Conservation (phyloP, 2,329 filamentous ascomycete species). For the Daldinia sp. region DNA sequence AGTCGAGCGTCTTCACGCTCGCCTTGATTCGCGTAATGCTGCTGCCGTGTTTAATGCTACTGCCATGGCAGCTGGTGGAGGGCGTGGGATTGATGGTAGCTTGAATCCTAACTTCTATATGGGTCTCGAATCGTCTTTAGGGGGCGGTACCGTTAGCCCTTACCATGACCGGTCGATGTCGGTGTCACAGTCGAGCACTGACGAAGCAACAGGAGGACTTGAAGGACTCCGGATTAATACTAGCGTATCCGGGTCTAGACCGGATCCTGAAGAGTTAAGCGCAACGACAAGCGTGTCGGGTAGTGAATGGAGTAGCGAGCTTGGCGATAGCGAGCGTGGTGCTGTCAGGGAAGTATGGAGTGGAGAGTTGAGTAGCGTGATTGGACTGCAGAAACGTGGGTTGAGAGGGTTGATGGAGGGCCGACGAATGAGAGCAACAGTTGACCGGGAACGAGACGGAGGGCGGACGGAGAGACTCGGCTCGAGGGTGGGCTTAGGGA, state of each 20-base stretch:
- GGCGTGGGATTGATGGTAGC: slow-evolving; percentile 77
- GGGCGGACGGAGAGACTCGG: slow-evolving; percentile 43
- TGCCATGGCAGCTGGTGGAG: slow-evolving; percentile 95
- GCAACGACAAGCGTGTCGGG: slow-evolving; percentile 61
- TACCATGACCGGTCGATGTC: slow-evolving; percentile 44
- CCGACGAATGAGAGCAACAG: slow-evolving; percentile 68
- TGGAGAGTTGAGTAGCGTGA: slow-evolving; percentile 84
- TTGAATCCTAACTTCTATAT: slow-evolving; percentile 71
- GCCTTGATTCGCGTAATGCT: slow-evolving; percentile 91
- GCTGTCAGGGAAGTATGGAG: slow-evolving; percentile 75
- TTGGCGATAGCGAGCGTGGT: slow-evolving; percentile 51
- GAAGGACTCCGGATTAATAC: slow-evolving; percentile 60
- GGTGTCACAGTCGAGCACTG: slow-evolving; percentile 41
- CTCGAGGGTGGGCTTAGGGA: slow-evolving; percentile 60
- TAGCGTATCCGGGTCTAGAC: slow-evolving; percentile 59
- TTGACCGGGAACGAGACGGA: slow-evolving; percentile 46
- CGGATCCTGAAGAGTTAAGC: slow-evolving; percentile 58
- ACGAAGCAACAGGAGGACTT: slow-evolving; percentile 43
- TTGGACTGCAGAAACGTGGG: slow-evolving; percentile 93
- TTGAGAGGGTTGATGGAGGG: slow-evolving; percentile 95
- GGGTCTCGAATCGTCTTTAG: slow-evolving; percentile 49
- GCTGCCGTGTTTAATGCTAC: slow-evolving; percentile 98
- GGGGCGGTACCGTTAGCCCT: slow-evolving; percentile 38
- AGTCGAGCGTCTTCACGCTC: slow-evolving; percentile 86
- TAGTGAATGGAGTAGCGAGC: slow-evolving; percentile 54